phyloP scores from a whole-genome alignment of 352 stramenopile species.

The Phytophthora pinifolia region DNA sequence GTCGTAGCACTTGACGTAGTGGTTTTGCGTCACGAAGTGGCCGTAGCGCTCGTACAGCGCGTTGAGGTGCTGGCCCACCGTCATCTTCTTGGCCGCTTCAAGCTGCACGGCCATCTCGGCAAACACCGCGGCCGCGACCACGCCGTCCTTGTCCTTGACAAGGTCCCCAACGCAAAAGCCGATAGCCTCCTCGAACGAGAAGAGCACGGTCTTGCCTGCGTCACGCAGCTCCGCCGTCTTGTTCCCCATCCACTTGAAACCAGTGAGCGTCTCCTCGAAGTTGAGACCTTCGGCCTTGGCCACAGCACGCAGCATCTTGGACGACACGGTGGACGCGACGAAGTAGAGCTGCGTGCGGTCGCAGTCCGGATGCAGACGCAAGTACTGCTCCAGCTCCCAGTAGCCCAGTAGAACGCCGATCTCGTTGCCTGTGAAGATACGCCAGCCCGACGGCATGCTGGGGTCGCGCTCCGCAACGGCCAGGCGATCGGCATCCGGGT shows the following conservation, averaged over 20 bases:
- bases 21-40: constrained; percentile 97
- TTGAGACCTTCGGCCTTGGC: constrained; percentile 91
- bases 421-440: constrained; percentile 98
- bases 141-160: constrained; percentile 98
- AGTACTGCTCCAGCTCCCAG: constrained; percentile 88
- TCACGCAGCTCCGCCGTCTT: constrained; percentile 74
- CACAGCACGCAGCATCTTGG: constrained; percentile 95
- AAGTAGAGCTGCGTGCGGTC: constrained; percentile 82
- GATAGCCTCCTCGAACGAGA: constrained; percentile 99
- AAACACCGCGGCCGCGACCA: constrained; percentile 92
- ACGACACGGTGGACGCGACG: constrained; percentile 96
- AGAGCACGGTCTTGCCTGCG: constrained; percentile 92
- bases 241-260: constrained; percentile 99
- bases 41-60: constrained; percentile 94
- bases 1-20: constrained; percentile 97
- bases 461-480: constrained; percentile 92
- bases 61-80: constrained; percentile 78
- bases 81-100: constrained; percentile 41
- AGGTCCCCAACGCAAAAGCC: constrained; percentile 97
- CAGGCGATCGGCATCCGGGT: constrained; percentile 98
- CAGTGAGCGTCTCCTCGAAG: constrained; percentile 98
- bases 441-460: constrained; percentile 81
- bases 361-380: constrained; percentile 53
- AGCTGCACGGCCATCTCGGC: constrained; percentile 88
- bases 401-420: constrained; percentile 95